Conservation (phyloP, 2,329 filamentous ascomycete genomes). For the Microsporum ferrugineum region DNA sequence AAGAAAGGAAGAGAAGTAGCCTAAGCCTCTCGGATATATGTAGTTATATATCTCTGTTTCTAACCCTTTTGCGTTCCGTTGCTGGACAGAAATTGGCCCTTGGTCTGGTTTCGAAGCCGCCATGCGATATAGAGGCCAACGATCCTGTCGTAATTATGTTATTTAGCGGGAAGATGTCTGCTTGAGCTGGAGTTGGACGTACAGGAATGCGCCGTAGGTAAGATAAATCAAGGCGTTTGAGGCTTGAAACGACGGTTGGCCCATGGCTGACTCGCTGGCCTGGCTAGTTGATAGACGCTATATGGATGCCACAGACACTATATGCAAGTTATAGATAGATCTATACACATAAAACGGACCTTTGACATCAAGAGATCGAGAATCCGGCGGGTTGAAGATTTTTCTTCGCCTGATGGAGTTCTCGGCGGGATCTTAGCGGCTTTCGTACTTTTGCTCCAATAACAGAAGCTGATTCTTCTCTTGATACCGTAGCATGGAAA, state of each 20-base stretch:
- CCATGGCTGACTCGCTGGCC: constrained; percentile 44
- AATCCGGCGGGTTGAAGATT: too few species aligned
- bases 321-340: too few species aligned
- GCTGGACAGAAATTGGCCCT: constrained; percentile 59
- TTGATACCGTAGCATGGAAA: too few species aligned
- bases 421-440: too few species aligned
- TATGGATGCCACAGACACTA: not conserved
- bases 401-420: too few species aligned
- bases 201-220: constrained; percentile 70
- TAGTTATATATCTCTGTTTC: constrained; percentile 18
- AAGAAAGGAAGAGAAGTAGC: not conserved
- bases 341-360: too few species aligned
- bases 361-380: too few species aligned
- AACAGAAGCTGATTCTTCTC: too few species aligned
- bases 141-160: constrained; percentile 37
- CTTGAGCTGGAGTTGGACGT: constrained; percentile 23
- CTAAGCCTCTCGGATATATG: not conserved
- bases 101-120: constrained; percentile 50
- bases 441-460: too few species aligned
- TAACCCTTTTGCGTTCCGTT: constrained; percentile 79
- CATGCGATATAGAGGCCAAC: constrained; percentile 51
- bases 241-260: constrained; percentile 60
- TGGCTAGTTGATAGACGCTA: not conserved
- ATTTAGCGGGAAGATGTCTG: not conserved
- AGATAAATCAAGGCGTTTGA: constrained; percentile 77